phyloP scores from a whole-genome alignment of 768 basidiomycete genomes.

The Lactarius sanguifluus region DNA sequence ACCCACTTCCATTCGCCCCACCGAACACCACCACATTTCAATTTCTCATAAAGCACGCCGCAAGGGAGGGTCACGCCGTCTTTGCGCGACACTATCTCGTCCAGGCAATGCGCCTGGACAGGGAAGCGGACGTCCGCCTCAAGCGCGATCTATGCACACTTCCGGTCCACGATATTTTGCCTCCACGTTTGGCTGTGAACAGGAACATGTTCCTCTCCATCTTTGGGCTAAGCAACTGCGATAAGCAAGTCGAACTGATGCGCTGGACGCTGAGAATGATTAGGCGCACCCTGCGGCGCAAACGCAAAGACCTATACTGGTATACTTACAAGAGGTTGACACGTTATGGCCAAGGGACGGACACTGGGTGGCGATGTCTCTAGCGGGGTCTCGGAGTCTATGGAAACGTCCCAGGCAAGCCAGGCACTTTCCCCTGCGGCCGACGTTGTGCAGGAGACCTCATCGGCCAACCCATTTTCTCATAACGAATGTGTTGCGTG shows the following conservation, averaged over 20 bases:
- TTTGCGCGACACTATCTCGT: conserved; percentile 68
- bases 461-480: not conserved
- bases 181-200: conserved; percentile 58
- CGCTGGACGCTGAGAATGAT: conserved; percentile 56
- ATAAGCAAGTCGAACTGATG: conserved; percentile 59
- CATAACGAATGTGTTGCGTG: not conserved
- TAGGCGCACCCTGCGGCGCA: conserved; percentile 46
- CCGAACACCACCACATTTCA: conserved; percentile 71
- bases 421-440: not conserved
- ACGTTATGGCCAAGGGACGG: conserved; percentile 5
- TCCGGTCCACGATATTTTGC: conserved; percentile 38
- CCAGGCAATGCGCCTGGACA: conserved; percentile 51
- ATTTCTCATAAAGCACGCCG: conserved; percentile 59
- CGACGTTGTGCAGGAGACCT: not conserved
- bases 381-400: not conserved
- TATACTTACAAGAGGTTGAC: conserved; percentile 38
- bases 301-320: conserved; percentile 47
- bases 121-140: conserved; percentile 36
- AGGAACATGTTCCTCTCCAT: conserved; percentile 56
- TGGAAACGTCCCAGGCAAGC: not conserved
- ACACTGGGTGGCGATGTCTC: not conserved
- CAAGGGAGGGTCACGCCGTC: conserved; percentile 45
- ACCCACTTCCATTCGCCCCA: conserved; percentile 44
- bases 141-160: conserved; percentile 37
- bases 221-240: conserved; percentile 55